Conservation (phyloP, 2,329 filamentous ascomycete species). For the Pestalotiopsis fici region DNA sequence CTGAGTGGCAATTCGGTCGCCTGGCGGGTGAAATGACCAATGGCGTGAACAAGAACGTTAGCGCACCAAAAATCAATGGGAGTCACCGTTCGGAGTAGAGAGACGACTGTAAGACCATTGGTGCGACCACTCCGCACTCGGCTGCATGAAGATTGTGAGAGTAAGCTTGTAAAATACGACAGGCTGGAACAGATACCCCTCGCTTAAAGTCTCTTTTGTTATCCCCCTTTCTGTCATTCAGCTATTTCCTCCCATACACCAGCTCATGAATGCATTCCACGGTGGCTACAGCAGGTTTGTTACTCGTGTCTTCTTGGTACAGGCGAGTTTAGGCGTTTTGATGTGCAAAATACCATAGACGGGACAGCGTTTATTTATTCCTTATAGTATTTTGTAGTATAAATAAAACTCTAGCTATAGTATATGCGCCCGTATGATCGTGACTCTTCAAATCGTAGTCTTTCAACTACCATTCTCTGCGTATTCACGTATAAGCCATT, state of each 20-base stretch:
- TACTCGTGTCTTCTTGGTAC: too few relatives aligned
- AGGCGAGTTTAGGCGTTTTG: background rate
- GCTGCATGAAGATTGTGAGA: background rate
- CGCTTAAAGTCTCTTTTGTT: background rate
- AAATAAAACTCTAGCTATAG: background rate
- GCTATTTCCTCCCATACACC: background rate
- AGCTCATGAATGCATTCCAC: too few relatives aligned
- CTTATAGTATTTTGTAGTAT: background rate
- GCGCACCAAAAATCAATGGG: constrained; percentile 34
- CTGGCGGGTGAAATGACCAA: constrained; percentile 34
- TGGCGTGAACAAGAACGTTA: constrained; percentile 31
- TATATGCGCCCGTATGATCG: background rate
- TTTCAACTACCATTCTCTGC: too few relatives aligned
- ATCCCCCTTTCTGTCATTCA: background rate
- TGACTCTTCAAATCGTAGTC: background rate
- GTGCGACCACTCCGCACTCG: background rate
- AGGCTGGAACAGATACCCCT: background rate
- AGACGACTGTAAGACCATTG: background rate
- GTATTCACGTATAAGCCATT: too few relatives aligned
- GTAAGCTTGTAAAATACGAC: too few relatives aligned
- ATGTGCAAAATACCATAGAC: background rate
- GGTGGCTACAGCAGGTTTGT: too few relatives aligned
- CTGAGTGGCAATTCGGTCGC: constrained; percentile 71
- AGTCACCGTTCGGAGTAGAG: background rate
- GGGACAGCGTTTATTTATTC: background rate